Percentiles rank a stretch among this genome's conserved stretches.
Conservation (phyloP, 1,284 basidiomycete genomes). For the Bjerkandera adusta region DNA sequence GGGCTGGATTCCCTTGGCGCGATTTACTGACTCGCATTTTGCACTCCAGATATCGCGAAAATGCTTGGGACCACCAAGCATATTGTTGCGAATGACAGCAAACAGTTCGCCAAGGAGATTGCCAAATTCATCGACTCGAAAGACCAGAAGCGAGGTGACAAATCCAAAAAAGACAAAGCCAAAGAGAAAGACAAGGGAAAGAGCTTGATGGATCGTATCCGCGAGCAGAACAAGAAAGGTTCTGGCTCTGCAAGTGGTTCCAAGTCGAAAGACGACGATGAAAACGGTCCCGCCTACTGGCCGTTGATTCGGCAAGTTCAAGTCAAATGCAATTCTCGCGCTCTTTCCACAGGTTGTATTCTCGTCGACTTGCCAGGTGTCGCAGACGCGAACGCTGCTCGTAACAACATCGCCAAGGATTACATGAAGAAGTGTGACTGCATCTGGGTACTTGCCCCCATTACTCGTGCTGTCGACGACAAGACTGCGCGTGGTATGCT, state of each 20-base stretch:
- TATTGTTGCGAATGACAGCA: constrained; percentile 48
- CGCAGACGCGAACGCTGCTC: constrained; percentile 57
- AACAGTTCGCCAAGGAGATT: constrained; percentile 51
- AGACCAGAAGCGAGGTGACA: constrained; percentile 49
- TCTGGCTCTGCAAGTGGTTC: constrained; percentile 15
- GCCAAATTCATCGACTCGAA: constrained; percentile 66
- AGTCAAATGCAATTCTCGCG: constrained; percentile 50
- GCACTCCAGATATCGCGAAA: constrained; percentile 34
- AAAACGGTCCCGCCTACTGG: constrained; percentile 49
- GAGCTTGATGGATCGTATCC: constrained; percentile 24
- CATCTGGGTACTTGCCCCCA: constrained; percentile 56
- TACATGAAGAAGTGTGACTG: constrained; percentile 61
- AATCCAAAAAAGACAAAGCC: constrained; percentile 35
- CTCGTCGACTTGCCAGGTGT: constrained; percentile 64
- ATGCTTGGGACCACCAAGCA: constrained; percentile 53
- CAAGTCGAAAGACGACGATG: constrained; percentile 33
- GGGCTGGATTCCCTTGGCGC: too few relatives aligned
- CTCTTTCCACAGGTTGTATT: constrained; percentile 54
- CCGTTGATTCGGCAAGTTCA: constrained; percentile 60
- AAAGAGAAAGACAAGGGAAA: constrained; percentile 37
- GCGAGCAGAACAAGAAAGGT: constrained; percentile 19
- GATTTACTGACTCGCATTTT: too few relatives aligned
- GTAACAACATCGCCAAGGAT: constrained; percentile 54
- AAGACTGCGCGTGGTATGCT: constrained; percentile 53
- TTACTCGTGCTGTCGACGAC: constrained; percentile 54